Base-by-base conservation (phyloP, 768 basidiomycete genomes). In the Lactarius vividus region DNA sequence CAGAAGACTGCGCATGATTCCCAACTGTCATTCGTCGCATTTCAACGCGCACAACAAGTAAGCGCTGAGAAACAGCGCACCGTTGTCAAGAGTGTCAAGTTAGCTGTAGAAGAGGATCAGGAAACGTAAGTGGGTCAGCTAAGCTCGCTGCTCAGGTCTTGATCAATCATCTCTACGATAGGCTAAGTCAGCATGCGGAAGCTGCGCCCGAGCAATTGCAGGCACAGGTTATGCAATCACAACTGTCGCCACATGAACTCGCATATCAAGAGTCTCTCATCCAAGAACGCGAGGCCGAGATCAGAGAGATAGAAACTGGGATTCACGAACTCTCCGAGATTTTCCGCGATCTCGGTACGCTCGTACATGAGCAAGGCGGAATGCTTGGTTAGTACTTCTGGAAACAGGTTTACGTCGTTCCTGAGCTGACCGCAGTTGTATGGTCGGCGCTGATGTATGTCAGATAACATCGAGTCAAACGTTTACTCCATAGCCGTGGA, bases 241-340 rank as follows among this genome's bases (percentile, higher is more conserved):
- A 89, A 66, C 78, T 94, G n/a, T 93, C 91, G 2, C 91, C 92
- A 0, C 90, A 92, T 66, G 96, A 98, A 76, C 84, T 98, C 28
- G 93, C 93, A 16, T 96, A 96, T 74, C 97, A 98, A 75, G 96
- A 99, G 74, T 92, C 93, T 11, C 79, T 98, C 42, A 94, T 97
- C 61, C 88, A 90, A 59, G 97, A 99, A 74, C 89, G 97, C 20
- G 96, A 99, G 75, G 82, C 82, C 0, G 97, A 98, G 73, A 98
- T 98, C 62, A 86, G 91, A 59, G 95, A 98, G 74, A 99, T 99
- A 59, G 97, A 99, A 77, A 88, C 86, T 8, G 96, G 97, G 8
- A 98, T 99, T 62, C 94, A 96, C 72, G 96, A 99, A 76, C 78
- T 99, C 55, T 85, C 92, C 31, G 94, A 98, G 77, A 98, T 99